A percentile compares a stretch with the other conserved stretches of the same genome.
These are phyloP conservation scores for Phialocephala subalpina DNA, from an alignment of 2,329 filamentous ascomycete species.

Conservation along the genomic window DNA sequence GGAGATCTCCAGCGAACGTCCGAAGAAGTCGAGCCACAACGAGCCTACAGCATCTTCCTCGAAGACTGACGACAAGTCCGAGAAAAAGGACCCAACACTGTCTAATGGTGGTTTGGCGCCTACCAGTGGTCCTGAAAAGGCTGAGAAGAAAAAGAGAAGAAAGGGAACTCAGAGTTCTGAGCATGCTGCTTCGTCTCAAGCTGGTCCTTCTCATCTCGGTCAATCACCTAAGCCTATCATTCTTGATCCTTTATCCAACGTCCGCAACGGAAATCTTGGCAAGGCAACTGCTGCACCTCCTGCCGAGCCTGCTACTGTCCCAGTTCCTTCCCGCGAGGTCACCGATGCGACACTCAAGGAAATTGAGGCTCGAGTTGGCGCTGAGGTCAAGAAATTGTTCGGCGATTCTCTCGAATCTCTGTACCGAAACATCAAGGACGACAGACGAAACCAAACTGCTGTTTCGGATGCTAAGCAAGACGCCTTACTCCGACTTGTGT, in stretches of 20 bases:
- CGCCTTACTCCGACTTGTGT: constrained; percentile 72
- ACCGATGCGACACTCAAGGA: constrained; percentile 55
- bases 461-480: constrained; percentile 72
- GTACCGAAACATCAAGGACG: constrained; percentile 70
- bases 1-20: constrained; percentile 38
- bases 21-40: constrained; percentile 37
- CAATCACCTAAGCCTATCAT: constrained; percentile 42
- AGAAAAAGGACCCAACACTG: constrained; percentile 32
- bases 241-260: constrained; percentile 41
- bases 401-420: constrained; percentile 67
- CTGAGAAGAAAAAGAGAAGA: constrained; percentile 74
- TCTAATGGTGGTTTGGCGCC: constrained; percentile 38
- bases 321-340: constrained; percentile 37
- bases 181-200: constrained; percentile 21
- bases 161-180: constrained; percentile 60
- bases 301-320: constrained; percentile 26
- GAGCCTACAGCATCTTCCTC: constrained; percentile 31
- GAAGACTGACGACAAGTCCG: constrained; percentile 44
- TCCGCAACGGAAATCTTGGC: constrained; percentile 37
- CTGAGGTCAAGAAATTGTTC: constrained; percentile 58
- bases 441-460: constrained; percentile 70
- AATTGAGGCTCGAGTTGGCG: constrained; percentile 56
- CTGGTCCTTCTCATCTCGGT: constrained; percentile 29
- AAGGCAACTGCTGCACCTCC: constrained; percentile 32
- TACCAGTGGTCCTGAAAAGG: constrained; percentile 57